Base-by-base conservation (phyloP, 768 basidiomycete species). In the Macrolepiota fuliginosa region DNA sequence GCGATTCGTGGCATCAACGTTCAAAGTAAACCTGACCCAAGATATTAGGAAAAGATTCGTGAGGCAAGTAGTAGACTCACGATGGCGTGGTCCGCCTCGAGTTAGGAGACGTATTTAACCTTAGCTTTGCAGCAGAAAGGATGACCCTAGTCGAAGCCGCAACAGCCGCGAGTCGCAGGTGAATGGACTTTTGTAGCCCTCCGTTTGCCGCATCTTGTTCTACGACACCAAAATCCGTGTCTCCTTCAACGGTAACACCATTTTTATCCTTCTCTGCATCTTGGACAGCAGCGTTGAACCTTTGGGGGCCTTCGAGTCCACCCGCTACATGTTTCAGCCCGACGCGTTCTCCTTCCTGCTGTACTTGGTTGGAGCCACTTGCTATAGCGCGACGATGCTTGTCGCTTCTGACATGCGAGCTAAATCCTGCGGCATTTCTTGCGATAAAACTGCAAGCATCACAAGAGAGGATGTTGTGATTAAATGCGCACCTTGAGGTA, bases 251-350 rank as follows among this genome's bases (percentile, higher is more conserved):
- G 0, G 69, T 65, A 10, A 87, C 69, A 1, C 81, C 84, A 51
- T 85, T 73, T 55, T 83, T 84, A 63, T 87, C 84, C 39, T 76
- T 77, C 56, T 84, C 80, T 0, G 83, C 80, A 39, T 82, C 81
- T 15, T 83, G 80, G 7, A 85, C 57, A 0, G 77, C 80, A 2
- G 74, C 69, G 35, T 75, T 72, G 62, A 32, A 32, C 29, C 29
- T 32, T 32, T 32, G 29, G n/a, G n/a, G n/a, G n/a, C n/a, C n/a
- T n/a, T n/a, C n/a, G n/a, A n/a, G n/a, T 32, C 29, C 29, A 7
- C 29, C 29, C 3, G 7, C 29, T 32, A 3, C 29, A 7, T 32
- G 29, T 3, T 7, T 32, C 3, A 32, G 7, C 7, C 29, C 29
- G 7, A 7, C 29, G 29, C 7, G 29, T 32, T 32, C 7, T 32